Conservation (phyloP, 2,329 filamentous ascomycete genomes). For the Microsporum canis region DNA sequence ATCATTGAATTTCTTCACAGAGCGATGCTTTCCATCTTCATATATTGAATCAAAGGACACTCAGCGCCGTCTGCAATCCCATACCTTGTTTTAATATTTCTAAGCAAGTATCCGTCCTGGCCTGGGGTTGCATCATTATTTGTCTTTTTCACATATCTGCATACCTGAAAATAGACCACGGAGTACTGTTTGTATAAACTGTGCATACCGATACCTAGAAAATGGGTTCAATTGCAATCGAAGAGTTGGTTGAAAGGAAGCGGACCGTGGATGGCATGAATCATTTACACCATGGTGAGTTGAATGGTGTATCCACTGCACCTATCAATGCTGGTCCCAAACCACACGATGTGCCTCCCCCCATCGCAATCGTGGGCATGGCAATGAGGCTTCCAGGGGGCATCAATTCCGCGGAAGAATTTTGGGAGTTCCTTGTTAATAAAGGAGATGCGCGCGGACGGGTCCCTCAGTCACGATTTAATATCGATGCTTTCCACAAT, state of each 20-base stretch:
- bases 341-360: neutral
- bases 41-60: too few species aligned
- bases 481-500: conserved; percentile 9
- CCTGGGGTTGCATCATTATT: neutral
- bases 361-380: neutral
- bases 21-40: too few species aligned
- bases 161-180: neutral
- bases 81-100: too few species aligned
- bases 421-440: conserved; percentile 15
- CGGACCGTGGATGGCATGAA: neutral
- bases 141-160: neutral
- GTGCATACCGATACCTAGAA: neutral
- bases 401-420: conserved; percentile 10
- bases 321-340: neutral
- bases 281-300: neutral
- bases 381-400: conserved; percentile 12
- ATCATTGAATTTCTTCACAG: too few species aligned
- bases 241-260: neutral
- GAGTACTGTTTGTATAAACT: neutral
- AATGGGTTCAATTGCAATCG: neutral
- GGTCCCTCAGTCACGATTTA: conserved; percentile 13
- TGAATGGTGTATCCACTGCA: neutral
- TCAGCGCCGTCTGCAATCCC: too few species aligned
- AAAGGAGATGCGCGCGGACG: conserved; percentile 10
- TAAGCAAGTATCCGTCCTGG: too few species aligned